Conservation (phyloP, 2,329 filamentous ascomycete species). For the Paraconiothyrium brasiliense region DNA sequence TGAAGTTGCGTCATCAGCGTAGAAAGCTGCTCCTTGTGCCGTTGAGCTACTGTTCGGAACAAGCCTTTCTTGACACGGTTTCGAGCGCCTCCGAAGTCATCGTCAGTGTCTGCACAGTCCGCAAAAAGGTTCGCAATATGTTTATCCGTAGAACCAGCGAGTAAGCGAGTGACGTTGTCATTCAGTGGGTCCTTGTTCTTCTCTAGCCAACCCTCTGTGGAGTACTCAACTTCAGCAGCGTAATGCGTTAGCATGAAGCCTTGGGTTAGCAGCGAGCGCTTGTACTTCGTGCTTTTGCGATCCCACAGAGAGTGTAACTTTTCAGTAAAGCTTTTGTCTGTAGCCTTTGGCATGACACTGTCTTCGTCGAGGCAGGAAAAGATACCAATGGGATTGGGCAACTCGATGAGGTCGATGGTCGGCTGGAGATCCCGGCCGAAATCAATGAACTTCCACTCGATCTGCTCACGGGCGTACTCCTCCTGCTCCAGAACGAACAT, state of each 20-base stretch:
- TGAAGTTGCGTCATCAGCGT: slow-evolving; percentile 93
- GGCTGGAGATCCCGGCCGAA: slow-evolving; percentile 97
- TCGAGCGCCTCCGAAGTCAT: slow-evolving; percentile 71
- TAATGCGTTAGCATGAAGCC: slow-evolving; percentile 98
- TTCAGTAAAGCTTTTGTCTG: slow-evolving; percentile 95
- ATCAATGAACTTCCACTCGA: slow-evolving; percentile 99
- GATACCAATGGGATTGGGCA: slow-evolving; percentile 96
- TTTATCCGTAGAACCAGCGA: slow-evolving; percentile 81
- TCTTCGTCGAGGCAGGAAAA: slow-evolving; percentile 99
- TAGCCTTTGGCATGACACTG: slow-evolving; percentile 98
- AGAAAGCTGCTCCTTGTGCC: slow-evolving; percentile 98
- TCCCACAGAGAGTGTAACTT: slow-evolving; percentile 98
- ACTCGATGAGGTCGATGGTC: slow-evolving; percentile 95
- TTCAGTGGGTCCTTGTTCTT: slow-evolving; percentile 99
- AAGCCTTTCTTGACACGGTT: slow-evolving; percentile 96
- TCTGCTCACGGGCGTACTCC: slow-evolving; percentile 96
- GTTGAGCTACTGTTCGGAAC: slow-evolving; percentile 94
- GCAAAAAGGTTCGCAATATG: slow-evolving; percentile 86
- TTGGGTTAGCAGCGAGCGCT: slow-evolving; percentile 83
- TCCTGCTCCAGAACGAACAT: slow-evolving; percentile 99
- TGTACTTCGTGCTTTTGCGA: slow-evolving; percentile 93
- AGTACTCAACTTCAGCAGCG: slow-evolving; percentile 96
- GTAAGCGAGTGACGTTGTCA: slow-evolving; percentile 91
- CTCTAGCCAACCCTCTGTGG: slow-evolving; percentile 92
- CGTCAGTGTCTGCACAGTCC: slow-evolving; percentile 86